Base-by-base conservation (phyloP, 225 moss, liverwort and hornwort species). In the Anthoceros angustus region DNA sequence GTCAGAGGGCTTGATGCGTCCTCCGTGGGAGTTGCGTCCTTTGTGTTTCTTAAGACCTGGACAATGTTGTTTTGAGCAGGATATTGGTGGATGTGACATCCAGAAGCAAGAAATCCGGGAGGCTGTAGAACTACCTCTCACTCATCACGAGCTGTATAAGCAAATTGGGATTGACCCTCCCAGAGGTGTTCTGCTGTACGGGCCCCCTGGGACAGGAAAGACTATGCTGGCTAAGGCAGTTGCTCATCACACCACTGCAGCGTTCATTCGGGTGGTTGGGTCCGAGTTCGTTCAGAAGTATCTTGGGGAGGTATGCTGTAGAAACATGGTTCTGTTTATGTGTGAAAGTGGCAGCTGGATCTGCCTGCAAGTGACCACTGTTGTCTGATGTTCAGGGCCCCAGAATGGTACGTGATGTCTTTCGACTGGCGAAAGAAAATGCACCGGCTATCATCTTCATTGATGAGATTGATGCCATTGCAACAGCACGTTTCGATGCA, bases 191-290 rank as follows among this genome's bases (percentile, higher is more conserved):
- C 79, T 94, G 61, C 72, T 94, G 12, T 94, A 94, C 71, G 93
- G 93, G 62, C 93, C 93, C 42, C 93, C 93, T 64, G 93, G 93
- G 68, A 94, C 93, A 60, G 93, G 93, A 48, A 94, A 94, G 78
- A 94, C 93, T 15, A 94, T 94, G 93, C 93, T 94, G 68, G 93
- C 93, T 3, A 94, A 94, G 74, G 93, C 93, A 74, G 93, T 94
- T 7, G 93, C 93, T 39, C 93, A 94, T 75, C 90, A 94, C 68
- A 94, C 93, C 41, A 94, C 93, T 41, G 93, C 93, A 15, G 93
- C 93, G 48, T 94, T 94, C 66, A 94, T 94, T 72, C 93, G 93
- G 68, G 93, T 94, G 63, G 93, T 94, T 39, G 93, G 93, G 62
- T 94, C 93, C 32, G 90, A 94, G 78, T 94, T 94, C 66, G 93